Evolutionary conservation across 2,329 filamentous ascomycete genomes (phyloP), one percentile per base, ranked within the genome.

Genomic region (Aureobasidium uvarum): DNA sequence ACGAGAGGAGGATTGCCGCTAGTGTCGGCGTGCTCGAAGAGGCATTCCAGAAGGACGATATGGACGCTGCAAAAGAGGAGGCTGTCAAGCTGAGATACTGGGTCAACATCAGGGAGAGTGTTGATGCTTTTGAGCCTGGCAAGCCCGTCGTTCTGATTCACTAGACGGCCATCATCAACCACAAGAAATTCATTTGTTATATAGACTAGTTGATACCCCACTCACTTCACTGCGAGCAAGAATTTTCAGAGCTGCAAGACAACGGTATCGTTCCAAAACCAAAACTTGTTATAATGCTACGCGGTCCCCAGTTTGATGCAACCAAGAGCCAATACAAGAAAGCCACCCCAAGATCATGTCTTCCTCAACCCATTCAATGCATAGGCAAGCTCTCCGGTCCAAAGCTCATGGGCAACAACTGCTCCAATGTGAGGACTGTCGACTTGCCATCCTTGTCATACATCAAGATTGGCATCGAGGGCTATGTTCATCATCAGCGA

Each of bases 71-170:
- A 18, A 87, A 84, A 77, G 77, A 74, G 67, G 91, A 96, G 83
- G 87, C 88, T 52, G 86, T 96, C 1, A 82, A 85, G 75, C 77
- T 97, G 79, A 82, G 92, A 75, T 98, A 97, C 80, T 97, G 94
- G 94, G 84, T 89, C 65, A 96, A 93, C 77, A 88, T 98, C 67
- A 84, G 86, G 68, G 89, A 96, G 76, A 90, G 87, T 54, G 80
- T 97, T 72, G 81, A 89, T 74, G 85, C 88, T 68, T 97, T 94
- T 93, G 92, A 96, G 81, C 86, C 82, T 72, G 93, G 92, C 5
- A 89, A 86, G 79, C 75, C 82, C 68, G 81, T 86, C 66, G 77
- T 83, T 52, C 70, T 87, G 70, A 76, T 83, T 67, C 85, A 86
- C 78, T 87, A 74, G 79, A 48, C 16, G 23, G n/a, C n/a, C n/a